phyloP scores from a whole-genome alignment of 1,284 basidiomycete species.

The Pascua guehoae region DNA sequence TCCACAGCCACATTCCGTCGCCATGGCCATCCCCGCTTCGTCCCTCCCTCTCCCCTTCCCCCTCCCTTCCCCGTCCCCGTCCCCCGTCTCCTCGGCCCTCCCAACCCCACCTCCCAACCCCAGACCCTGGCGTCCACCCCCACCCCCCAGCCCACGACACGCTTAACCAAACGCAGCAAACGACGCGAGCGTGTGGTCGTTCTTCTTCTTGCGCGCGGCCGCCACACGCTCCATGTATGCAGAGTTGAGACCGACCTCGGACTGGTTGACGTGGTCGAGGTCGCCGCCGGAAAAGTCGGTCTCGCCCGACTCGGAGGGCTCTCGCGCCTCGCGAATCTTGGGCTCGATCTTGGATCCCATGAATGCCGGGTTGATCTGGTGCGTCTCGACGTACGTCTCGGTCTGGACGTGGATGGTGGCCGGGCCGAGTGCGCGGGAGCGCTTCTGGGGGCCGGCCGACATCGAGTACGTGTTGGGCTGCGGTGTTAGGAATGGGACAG shows the following conservation, averaged over 20 bases:
- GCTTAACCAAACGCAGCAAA: slow-evolving; percentile 12
- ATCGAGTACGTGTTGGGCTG: slow-evolving; percentile 15
- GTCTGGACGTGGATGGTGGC: slow-evolving; percentile 30
- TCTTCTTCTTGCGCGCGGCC: slow-evolving; percentile 1
- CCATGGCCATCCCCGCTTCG: too few species aligned
- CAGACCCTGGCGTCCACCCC: too few species aligned
- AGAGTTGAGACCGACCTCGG: slow-evolving; percentile 15
- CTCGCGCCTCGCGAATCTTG: slow-evolving; percentile 19
- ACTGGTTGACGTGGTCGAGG: slow-evolving; percentile 11
- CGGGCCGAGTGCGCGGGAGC: slow-evolving; percentile 5
- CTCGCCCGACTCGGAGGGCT: slow-evolving; percentile 14
- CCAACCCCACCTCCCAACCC: too few species aligned
- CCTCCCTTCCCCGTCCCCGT: too few species aligned
- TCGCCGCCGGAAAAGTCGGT: slow-evolving; percentile 6
- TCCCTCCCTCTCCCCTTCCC: too few species aligned
- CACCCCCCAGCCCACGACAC: neutral
- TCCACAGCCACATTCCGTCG: too few species aligned
- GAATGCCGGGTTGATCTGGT: slow-evolving; percentile 17
- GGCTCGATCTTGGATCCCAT: slow-evolving; percentile 13
- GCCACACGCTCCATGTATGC: slow-evolving; percentile 13
- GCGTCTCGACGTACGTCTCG: slow-evolving; percentile 29
- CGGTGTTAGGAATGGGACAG: slow-evolving; percentile 2
- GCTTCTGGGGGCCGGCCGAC: neutral
- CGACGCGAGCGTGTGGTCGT: slow-evolving; percentile 5
- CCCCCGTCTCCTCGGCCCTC: too few species aligned